Evolutionary conservation across 108 stramenopile species (phyloP).

Genomic region (Fistulifera solaris): DNA sequence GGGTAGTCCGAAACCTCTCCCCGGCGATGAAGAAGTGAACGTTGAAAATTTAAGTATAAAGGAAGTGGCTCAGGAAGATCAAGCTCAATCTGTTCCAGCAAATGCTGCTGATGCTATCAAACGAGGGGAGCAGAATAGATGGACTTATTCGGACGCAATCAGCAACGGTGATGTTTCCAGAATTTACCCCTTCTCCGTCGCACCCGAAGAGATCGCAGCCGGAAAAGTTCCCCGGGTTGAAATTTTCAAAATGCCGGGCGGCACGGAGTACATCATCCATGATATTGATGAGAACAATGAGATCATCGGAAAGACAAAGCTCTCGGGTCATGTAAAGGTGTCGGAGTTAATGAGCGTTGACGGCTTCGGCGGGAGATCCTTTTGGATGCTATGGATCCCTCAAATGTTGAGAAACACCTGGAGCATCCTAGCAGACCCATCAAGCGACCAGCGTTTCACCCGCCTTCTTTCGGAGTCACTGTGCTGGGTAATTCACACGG

Average conservation of each 20-base stretch:
- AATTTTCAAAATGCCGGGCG: constrained; percentile 83
- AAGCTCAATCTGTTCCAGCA: neutral
- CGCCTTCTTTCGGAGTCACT: constrained; percentile 90
- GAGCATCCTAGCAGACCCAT: constrained; percentile 8
- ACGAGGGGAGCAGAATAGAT: too few relatives aligned
- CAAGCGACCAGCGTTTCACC: constrained; percentile 65
- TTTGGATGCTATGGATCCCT: constrained; percentile 17
- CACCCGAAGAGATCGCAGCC: constrained; percentile 51
- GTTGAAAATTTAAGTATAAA: neutral
- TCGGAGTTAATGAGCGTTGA: constrained; percentile 61
- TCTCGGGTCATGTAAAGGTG: constrained; percentile 47
- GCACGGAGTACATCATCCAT: constrained; percentile 76
- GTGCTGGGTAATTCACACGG: constrained; percentile 91
- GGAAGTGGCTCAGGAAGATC: neutral
- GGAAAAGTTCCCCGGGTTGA: constrained; percentile 54
- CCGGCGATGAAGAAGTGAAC: neutral
- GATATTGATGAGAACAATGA: constrained; percentile 64
- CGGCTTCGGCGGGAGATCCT: constrained; percentile 34
- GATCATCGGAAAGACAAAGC: constrained; percentile 53
- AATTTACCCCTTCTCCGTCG: constrained; percentile 53
- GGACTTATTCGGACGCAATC: too few relatives aligned
- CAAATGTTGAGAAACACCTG: constrained; percentile 6
- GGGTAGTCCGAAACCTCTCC: neutral
- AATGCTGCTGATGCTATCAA: too few relatives aligned
- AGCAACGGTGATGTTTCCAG: constrained; percentile 65